A percentile compares a stretch with the other conserved stretches of the same genome.
These are phyloP conservation scores for Diaporthe aspalathi DNA, from an alignment of 2,329 filamentous ascomycete species.

Conservation along the genomic window DNA sequence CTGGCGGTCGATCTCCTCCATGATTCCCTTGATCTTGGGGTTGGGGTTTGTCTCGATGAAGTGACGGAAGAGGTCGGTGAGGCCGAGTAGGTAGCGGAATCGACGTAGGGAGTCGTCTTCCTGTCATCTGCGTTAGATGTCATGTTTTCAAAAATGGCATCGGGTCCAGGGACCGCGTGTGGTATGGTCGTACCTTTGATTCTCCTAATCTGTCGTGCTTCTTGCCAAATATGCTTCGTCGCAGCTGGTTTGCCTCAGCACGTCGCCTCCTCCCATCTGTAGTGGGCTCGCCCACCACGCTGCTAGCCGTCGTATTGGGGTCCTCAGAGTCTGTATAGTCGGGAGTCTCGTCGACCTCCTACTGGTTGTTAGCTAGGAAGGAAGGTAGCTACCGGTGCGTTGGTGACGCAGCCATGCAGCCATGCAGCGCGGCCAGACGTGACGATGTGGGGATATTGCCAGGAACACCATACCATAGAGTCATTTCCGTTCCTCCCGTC, in stretches of 20 bases:
- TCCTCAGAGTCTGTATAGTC: constrained; percentile 76
- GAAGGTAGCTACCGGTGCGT: not conserved
- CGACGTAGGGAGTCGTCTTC: constrained; percentile 95
- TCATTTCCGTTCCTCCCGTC: constrained; percentile 53
- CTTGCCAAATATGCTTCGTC: constrained; percentile 92
- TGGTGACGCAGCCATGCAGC: constrained; percentile 6
- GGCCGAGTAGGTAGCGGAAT: constrained; percentile 92
- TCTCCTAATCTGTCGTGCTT: constrained; percentile 93
- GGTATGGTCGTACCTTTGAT: constrained; percentile 76
- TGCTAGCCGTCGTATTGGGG: constrained; percentile 81
- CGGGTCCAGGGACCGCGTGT: not conserved
- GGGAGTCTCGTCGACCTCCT: constrained; percentile 74
- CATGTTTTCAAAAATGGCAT: not conserved
- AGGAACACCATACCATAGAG: constrained; percentile 60
- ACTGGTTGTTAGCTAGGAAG: constrained; percentile 13
- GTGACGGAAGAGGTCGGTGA: constrained; percentile 97
- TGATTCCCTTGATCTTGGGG: constrained; percentile 92
- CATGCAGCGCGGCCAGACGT: not conserved
- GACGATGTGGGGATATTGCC: not conserved
- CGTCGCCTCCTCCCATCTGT: constrained; percentile 86
- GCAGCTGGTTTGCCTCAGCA: constrained; percentile 87
- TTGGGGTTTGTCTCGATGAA: constrained; percentile 99
- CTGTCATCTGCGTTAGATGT: constrained; percentile 55
- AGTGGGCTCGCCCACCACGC: constrained; percentile 79
- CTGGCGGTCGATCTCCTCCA: constrained; percentile 93